A percentile compares a stretch with the other conserved stretches of the same genome.
These are phyloP conservation scores for Dianthus caryophyllus DNA, from an alignment of 148 eudicot genomes.

Conservation along the genomic window DNA sequence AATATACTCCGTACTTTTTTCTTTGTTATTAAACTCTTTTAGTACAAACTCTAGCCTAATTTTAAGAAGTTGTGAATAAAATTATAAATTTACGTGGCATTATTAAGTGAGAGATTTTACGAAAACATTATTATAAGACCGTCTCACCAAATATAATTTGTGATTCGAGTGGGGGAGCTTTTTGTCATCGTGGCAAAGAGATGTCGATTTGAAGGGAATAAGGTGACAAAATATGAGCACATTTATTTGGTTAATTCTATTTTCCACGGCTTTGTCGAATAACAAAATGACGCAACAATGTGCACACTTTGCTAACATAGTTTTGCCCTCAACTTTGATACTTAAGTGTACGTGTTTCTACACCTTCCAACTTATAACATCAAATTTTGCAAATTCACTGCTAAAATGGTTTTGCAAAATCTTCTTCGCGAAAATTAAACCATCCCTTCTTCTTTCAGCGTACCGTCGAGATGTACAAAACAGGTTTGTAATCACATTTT, in stretches of 20 bases:
- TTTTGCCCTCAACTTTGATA: background rate
- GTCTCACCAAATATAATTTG: too few species aligned
- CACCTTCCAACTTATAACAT: background rate
- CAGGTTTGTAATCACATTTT: constrained; percentile 12
- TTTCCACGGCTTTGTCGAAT: background rate
- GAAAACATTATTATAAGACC: too few species aligned
- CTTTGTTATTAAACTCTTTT: too few species aligned
- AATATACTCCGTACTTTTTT: too few species aligned
- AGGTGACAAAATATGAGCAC: constrained; percentile 20
- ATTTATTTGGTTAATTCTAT: background rate
- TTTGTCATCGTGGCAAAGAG: constrained; percentile 11
- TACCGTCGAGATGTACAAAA: background rate
- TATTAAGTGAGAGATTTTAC: too few species aligned
- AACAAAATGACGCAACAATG: constrained; percentile 16
- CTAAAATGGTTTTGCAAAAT: background rate
- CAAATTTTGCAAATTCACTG: background rate
- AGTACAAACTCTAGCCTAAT: too few species aligned
- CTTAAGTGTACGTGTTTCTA: background rate
- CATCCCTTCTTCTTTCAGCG: background rate
- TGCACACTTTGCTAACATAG: constrained; percentile 4
- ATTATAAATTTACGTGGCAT: too few species aligned
- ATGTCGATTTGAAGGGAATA: background rate
- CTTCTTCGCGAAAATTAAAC: background rate
- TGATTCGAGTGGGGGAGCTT: background rate
- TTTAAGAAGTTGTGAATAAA: too few species aligned